Conservation (phyloP, 2,329 filamentous ascomycete species). For the Leptographium radiaticola region DNA sequence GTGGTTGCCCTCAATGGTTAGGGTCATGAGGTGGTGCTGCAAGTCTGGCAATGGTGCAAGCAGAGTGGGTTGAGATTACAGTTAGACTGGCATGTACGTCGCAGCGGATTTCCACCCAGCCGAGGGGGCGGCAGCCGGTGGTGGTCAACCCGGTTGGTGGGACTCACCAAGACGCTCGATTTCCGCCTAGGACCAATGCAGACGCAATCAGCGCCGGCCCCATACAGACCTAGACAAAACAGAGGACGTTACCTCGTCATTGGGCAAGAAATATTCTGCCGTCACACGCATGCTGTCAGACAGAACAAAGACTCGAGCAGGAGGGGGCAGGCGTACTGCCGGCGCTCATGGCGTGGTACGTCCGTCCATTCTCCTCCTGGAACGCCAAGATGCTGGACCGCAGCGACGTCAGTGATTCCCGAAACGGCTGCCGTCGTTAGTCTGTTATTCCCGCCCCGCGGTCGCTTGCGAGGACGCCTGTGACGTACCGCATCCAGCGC, state of each 20-base stretch:
- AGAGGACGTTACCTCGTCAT: constrained; percentile 9
- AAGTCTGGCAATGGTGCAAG: constrained; percentile 7
- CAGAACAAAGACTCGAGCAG: not conserved
- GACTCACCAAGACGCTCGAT: constrained; percentile 12
- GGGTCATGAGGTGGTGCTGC: constrained; percentile 10
- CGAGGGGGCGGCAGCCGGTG: not conserved
- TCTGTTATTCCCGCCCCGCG: no score
- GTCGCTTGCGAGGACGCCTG: no score
- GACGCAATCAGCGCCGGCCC: not conserved
- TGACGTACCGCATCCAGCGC: no score
- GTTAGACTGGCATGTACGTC: not conserved
- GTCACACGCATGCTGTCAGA: not conserved
- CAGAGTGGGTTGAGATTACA: not conserved
- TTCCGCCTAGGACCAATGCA: constrained; percentile 5
- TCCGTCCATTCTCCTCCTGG: constrained; percentile 14
- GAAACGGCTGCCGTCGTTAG: constrained; percentile 4
- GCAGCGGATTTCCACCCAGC: not conserved
- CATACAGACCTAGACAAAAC: not conserved
- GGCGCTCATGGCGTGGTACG: constrained; percentile 15
- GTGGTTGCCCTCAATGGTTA: constrained; percentile 11
- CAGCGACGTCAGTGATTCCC: constrained; percentile 12
- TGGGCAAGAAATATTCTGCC: constrained; percentile 14
- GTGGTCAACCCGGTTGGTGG: not conserved
- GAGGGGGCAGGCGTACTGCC: constrained; percentile 10
- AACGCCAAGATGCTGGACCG: constrained; percentile 13